A percentile compares a stretch with the other conserved stretches of the same genome.
Evolutionary conservation across 768 basidiomycete species (phyloP).

Genomic region (Albatrellus ellisii): DNA sequence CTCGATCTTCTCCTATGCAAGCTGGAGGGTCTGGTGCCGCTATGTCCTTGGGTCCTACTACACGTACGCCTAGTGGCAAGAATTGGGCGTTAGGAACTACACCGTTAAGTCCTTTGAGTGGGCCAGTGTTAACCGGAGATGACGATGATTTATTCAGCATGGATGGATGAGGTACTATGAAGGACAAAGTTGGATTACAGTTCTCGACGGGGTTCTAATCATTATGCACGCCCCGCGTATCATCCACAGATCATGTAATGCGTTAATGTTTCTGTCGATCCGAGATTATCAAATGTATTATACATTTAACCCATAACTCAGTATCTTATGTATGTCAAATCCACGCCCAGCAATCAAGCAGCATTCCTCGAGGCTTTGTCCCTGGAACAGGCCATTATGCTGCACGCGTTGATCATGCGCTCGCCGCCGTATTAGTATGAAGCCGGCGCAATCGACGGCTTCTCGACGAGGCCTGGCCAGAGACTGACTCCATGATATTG

Average conservation of each 20-base stretch:
- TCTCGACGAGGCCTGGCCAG: conserved; percentile 38
- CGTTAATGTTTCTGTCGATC: too few species aligned
- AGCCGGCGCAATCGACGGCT: conserved; percentile 54
- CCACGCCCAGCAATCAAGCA: conserved; percentile 46
- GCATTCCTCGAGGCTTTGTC: conserved; percentile 56
- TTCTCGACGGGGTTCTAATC: not conserved
- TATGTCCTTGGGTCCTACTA: conserved; percentile 14
- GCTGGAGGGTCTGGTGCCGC: too few species aligned
- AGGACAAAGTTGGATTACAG: not conserved
- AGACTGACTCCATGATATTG: conserved; percentile 29
- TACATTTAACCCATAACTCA: too few species aligned
- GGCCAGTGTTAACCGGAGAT: conserved; percentile 44
- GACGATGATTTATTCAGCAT: conserved; percentile 62
- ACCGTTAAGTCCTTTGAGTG: conserved; percentile 46
- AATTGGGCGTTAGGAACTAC: conserved; percentile 24
- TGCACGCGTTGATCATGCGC: conserved; percentile 51
- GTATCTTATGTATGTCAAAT: too few species aligned
- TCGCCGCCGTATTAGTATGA: conserved; percentile 55
- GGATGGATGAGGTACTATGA: conserved; percentile 29
- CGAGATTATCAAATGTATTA: too few species aligned
- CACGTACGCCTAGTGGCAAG: conserved; percentile 21
- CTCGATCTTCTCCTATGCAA: conserved; percentile 14
- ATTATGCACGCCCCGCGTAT: not conserved
- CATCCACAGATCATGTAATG: too few species aligned
- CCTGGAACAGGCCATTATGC: conserved; percentile 47